Evolutionary conservation across 306 rosid species (phyloP).

Genomic region (Glycyrrhiza uralensis): DNA sequence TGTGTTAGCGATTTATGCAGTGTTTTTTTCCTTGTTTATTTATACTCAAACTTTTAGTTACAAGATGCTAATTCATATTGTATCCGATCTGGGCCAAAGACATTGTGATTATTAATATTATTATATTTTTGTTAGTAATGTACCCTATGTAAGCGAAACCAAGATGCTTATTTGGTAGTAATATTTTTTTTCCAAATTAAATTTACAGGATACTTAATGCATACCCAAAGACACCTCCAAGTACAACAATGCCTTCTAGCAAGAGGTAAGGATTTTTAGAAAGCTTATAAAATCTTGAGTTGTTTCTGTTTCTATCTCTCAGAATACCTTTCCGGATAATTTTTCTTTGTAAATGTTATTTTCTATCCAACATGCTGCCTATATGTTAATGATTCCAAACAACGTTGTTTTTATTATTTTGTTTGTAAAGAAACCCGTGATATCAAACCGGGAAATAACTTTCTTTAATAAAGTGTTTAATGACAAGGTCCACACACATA

Average conservation of each 20-base stretch:
- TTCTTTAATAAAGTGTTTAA: neutral
- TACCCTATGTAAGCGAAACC: neutral
- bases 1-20: conserved; percentile 17
- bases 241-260: conserved; percentile 52
- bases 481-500: neutral
- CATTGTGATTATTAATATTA: neutral
- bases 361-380: neutral
- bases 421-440: conserved; percentile 1
- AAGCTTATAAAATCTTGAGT: conserved; percentile 1
- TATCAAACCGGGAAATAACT: neutral
- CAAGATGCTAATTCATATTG: conserved; percentile 2
- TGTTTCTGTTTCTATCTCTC: neutral
- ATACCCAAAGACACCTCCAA: conserved; percentile 68
- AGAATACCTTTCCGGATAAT: neutral
- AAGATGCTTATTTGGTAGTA: conserved; percentile 1
- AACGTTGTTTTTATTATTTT: neutral
- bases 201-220: conserved; percentile 78
- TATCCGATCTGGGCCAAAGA: neutral
- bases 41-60: conserved; percentile 8
- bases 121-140: neutral
- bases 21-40: conserved; percentile 13
- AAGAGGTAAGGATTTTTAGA: conserved; percentile 47
- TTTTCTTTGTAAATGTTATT: neutral
- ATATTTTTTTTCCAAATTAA: neutral
- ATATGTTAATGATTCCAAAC: neutral